Evolutionary conservation across 768 basidiomycete genomes (phyloP).

Genomic region (Suillus hirtellus): DNA sequence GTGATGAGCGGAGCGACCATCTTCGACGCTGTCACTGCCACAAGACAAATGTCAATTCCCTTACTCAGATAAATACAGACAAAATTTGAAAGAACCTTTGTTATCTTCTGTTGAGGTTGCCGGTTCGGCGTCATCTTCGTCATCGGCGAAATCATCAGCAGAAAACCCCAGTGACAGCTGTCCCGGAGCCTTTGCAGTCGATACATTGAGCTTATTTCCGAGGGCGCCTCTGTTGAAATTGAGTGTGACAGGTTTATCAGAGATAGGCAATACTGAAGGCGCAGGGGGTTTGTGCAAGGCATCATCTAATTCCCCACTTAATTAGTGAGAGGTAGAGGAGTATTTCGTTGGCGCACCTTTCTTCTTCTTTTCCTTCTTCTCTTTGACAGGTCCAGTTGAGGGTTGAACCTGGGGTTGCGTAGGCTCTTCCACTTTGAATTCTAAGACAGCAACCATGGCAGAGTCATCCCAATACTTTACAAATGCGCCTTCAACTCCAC

Average conservation of each 20-base stretch:
- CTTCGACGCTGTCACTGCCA: conserved; percentile 50
- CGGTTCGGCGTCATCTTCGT: conserved; percentile 45
- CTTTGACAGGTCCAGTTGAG: conserved; percentile 52
- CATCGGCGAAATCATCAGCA: conserved; percentile 53
- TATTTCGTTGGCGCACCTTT: conserved; percentile 42
- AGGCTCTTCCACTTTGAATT: conserved; percentile 75
- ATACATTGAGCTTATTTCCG: conserved; percentile 22
- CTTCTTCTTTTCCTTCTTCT: conserved; percentile 59
- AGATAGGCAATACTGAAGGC: conserved; percentile 70
- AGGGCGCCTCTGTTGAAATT: conserved; percentile 58
- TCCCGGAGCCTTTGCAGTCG: conserved; percentile 35
- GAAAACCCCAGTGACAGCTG: conserved; percentile 64
- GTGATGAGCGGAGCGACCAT: conserved; percentile 82
- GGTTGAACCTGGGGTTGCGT: conserved; percentile 36
- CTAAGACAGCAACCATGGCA: conserved; percentile 71
- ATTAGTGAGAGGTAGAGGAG: background rate
- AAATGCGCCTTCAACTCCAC: conserved; percentile 72
- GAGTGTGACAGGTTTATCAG: conserved; percentile 79
- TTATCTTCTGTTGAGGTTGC: conserved; percentile 49
- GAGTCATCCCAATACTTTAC: conserved; percentile 93
- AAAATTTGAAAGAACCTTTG: conserved; percentile 25
- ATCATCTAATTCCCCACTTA: conserved; percentile 31
- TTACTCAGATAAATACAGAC: background rate
- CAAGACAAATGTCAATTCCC: conserved; percentile 13
- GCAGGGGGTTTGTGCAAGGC: conserved; percentile 41